A percentile compares a stretch with the other conserved stretches of the same genome.
These are phyloP conservation scores for Ophiostoma angusticollis DNA, from an alignment of 2,329 filamentous ascomycete species.

Conservation along the genomic window DNA sequence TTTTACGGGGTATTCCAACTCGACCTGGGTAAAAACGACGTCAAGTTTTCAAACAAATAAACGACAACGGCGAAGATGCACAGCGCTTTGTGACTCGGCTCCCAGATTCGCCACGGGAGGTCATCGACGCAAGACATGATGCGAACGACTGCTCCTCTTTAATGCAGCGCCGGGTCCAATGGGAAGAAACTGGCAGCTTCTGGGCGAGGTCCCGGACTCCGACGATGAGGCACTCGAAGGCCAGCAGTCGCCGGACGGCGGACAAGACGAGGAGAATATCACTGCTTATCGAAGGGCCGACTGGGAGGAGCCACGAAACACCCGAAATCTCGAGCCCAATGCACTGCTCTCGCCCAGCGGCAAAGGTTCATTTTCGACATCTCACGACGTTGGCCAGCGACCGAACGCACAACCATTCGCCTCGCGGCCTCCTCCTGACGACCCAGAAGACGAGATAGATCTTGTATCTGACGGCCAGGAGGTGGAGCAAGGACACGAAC, in stretches of 20 bases:
- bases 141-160: conserved; percentile 2
- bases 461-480: conserved; percentile 3
- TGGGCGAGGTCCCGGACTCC: conserved; percentile 32
- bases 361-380: background rate
- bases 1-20: too few species aligned
- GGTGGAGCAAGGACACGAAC: background rate
- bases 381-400: too few species aligned
- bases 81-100: too few species aligned
- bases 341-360: background rate
- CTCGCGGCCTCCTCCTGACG: background rate
- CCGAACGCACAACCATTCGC: background rate
- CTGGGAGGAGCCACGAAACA: background rate
- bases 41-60: too few species aligned
- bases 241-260: conserved; percentile 13
- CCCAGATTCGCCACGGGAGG: too few species aligned
- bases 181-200: conserved; percentile 29
- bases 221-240: conserved; percentile 30
- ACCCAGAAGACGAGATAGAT: conserved; percentile 12
- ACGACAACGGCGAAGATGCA: too few species aligned
- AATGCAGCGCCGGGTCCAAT: conserved; percentile 24
- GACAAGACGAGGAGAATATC: background rate
- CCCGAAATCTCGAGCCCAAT: background rate
- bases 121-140: too few species aligned
- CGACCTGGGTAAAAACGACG: too few species aligned
- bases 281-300: background rate